Conservation (phyloP, 2,329 filamentous ascomycete genomes). For the Rugonectria rugulosa region DNA sequence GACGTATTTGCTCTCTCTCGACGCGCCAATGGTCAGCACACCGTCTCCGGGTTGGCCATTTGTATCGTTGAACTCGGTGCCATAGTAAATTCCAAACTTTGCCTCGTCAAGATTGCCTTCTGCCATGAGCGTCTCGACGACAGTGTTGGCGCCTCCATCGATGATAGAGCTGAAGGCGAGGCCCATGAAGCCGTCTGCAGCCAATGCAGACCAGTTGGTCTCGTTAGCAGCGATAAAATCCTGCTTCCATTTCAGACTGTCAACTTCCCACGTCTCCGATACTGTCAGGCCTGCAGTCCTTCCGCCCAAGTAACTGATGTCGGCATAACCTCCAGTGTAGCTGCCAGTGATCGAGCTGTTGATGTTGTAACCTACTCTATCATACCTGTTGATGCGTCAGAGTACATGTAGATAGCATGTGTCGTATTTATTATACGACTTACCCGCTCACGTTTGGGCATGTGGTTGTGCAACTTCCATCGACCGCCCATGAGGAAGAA, state of each 20-base stretch:
- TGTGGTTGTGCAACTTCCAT: conserved; percentile 32
- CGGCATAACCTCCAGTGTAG: conserved; percentile 31
- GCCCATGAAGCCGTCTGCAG: conserved; percentile 47
- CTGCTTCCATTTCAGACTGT: conserved; percentile 39
- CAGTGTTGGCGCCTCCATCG: conserved; percentile 40
- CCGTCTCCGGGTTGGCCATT: conserved; percentile 32
- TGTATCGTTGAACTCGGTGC: conserved; percentile 21
- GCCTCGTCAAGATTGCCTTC: conserved; percentile 40
- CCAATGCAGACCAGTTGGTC: conserved; percentile 39
- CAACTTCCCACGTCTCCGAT: conserved; percentile 37
- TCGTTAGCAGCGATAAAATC: conserved; percentile 42
- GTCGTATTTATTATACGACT: not conserved
- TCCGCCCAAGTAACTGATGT: conserved; percentile 45
- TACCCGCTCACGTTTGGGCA: conserved; percentile 42
- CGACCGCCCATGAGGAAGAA: conserved; percentile 45
- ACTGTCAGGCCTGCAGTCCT: conserved; percentile 35
- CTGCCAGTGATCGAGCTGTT: conserved; percentile 36
- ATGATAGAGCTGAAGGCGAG: conserved; percentile 45
- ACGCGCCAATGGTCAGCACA: conserved; percentile 43
- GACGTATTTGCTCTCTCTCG: conserved; percentile 40
- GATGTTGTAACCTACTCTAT: conserved; percentile 39
- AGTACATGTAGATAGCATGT: too few species aligned
- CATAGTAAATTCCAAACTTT: conserved; percentile 44
- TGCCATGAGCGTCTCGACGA: conserved; percentile 44
- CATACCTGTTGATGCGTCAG: conserved; percentile 27